Evolutionary conservation across 164 flowering plant species (phyloP), one percentile per base, ranked within the genome.

Genomic region (Dillenia turbinata): DNA sequence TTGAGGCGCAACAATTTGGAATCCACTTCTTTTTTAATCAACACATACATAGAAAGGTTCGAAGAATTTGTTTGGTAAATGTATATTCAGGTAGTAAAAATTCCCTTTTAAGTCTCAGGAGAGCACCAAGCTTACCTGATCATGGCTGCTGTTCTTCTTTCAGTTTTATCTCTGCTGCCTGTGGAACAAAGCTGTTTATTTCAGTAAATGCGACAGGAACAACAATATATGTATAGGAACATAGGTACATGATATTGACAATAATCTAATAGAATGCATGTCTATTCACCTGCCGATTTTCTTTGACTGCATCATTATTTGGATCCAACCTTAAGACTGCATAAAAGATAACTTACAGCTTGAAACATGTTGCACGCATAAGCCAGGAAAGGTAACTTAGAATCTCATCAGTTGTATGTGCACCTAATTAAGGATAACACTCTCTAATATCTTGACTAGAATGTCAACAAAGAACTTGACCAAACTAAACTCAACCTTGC

Each of bases 241-340:
- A 65, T 46, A 55, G 17, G 1, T 54, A 58, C 5, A n/a, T 14
- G 13, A n/a, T 2, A 14, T 12, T 50, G 52, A 24, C 33, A 46
- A 54, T 44, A 61, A 46, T 10, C 17, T 22, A 62, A 57, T 33
- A 24, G 52, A 13, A 48, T 26, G 49, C 19, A 55, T 13, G 54
- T 60, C 7, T 52, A 71, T 73, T 54, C 49, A 92, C 96, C 92
- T 74, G 80, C 47, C 89, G 80, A 71, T 89, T 92, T 71, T 89
- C 96, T 67, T 69, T 85, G 60, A 92, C 81, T 49, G 87, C 68
- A 19, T 75, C 82, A 61, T 82, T 92, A 58, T 77, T 74, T 54
- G 98, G 98, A 75, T 92, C 98, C 82, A 92, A 73, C 44, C 69
- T 85, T 68, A 89, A 72, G 46, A 96, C 98, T 92, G 89, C 80